Evolutionary conservation across 2,329 filamentous ascomycete genomes (phyloP).

Genomic region (Fusarium kyushuense): DNA sequence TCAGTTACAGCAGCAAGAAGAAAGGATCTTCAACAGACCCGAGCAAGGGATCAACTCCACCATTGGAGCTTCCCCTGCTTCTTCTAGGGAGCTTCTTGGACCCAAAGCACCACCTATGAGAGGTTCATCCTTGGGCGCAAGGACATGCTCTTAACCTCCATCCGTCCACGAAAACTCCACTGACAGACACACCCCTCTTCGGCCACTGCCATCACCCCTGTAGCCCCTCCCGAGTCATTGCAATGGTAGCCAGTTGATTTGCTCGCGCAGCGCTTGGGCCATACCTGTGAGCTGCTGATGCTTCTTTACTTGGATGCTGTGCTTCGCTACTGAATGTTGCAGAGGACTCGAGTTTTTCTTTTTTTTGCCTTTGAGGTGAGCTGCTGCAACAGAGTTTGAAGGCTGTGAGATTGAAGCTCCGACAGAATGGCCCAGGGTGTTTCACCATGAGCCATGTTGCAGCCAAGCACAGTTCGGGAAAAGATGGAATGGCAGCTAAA

Average conservation of each 20-base stretch:
- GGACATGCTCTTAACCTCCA: slow-evolving; percentile 34
- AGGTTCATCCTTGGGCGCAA: slow-evolving; percentile 29
- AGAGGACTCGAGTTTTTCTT: slow-evolving; percentile 8
- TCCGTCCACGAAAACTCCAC: slow-evolving; percentile 41
- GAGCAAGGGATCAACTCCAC: slow-evolving; percentile 45
- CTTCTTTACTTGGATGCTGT: slow-evolving; percentile 34
- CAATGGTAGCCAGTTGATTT: slow-evolving; percentile 50
- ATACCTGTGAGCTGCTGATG: slow-evolving; percentile 43
- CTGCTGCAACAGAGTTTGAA: slow-evolving; percentile 16
- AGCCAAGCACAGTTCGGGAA: slow-evolving; percentile 32
- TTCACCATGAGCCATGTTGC: slow-evolving; percentile 15
- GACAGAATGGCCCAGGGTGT: slow-evolving; percentile 26
- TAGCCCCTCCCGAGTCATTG: slow-evolving; percentile 49
- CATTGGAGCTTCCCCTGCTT: slow-evolving; percentile 47
- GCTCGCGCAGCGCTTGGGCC: slow-evolving; percentile 45
- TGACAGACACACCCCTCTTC: slow-evolving; percentile 39
- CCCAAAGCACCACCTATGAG: slow-evolving; percentile 42
- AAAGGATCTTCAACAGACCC: slow-evolving; percentile 42
- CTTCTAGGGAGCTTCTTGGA: slow-evolving; percentile 42
- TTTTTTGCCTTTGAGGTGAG: slow-evolving; percentile 6
- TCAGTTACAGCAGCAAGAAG: slow-evolving; percentile 29
- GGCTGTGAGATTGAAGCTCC: slow-evolving; percentile 42
- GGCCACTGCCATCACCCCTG: slow-evolving; percentile 40
- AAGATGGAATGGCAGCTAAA: slow-evolving; percentile 31
- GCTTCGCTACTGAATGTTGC: slow-evolving; percentile 26